A percentile compares a stretch with the other conserved stretches of the same genome.
phyloP scores from a whole-genome alignment of 164 flowering plant species.

The Piper longum region DNA sequence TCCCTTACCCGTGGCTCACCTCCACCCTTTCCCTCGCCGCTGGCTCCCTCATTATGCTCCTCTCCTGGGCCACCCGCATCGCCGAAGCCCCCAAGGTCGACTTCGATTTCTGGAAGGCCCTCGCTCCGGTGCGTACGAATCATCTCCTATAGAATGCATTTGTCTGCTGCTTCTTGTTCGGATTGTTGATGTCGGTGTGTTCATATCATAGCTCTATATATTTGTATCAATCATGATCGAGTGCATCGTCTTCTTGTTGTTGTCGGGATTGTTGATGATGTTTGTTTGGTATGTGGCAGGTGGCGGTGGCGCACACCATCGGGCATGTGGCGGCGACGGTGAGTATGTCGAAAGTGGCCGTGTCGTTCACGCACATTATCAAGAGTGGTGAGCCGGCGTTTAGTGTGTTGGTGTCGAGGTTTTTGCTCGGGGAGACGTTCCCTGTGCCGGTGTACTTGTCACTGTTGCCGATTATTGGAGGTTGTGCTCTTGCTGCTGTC shows the following conservation, averaged over 20 bases:
- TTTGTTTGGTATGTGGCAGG: slow-evolving; percentile 17
- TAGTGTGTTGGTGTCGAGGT: slow-evolving; percentile 68
- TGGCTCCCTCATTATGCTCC: slow-evolving; percentile 67
- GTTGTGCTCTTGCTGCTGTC: slow-evolving; percentile 62
- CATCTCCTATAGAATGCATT: background rate
- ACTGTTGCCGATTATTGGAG: slow-evolving; percentile 65
- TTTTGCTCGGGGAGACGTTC: slow-evolving; percentile 61
- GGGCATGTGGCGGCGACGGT: slow-evolving; percentile 87
- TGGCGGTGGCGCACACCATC: slow-evolving; percentile 79
- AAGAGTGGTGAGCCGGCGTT: slow-evolving; percentile 86
- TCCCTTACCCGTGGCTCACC: slow-evolving; percentile 81
- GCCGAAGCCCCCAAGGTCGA: slow-evolving; percentile 71
- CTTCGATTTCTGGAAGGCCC: slow-evolving; percentile 71
- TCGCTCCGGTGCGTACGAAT: slow-evolving; percentile 45
- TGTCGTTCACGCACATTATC: slow-evolving; percentile 81
- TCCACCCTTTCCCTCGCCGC: slow-evolving; percentile 70
- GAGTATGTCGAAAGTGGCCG: slow-evolving; percentile 83
- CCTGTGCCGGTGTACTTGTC: slow-evolving; percentile 47
- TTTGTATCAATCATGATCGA: no score
- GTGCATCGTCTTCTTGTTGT: background rate
- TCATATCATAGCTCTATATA: no score
- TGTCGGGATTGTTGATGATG: background rate
- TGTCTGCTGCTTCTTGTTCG: background rate
- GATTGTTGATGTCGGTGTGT: background rate
- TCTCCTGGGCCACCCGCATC: slow-evolving; percentile 63